Evolutionary conservation across 768 basidiomycete genomes (phyloP), one percentile per base, ranked within the genome.

Genomic region (Leccinum arenicola): DNA sequence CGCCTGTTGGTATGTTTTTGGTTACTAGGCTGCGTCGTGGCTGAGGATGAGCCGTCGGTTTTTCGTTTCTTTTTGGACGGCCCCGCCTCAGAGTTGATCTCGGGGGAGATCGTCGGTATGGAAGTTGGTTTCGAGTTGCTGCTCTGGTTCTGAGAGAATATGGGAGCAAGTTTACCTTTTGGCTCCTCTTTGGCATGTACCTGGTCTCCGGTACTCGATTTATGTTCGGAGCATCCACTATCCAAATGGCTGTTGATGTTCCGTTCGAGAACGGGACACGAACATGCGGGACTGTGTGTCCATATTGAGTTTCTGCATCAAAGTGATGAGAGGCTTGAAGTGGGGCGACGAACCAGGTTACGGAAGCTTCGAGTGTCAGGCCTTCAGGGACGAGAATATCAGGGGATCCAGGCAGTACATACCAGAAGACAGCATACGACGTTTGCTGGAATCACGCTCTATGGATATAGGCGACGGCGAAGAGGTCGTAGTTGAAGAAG

Each of bases 171-270:
- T 54, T 72, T 73, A 38, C 54, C 66, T 59, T 60, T 61, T 23
- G 59, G 33, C 54, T 67, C 61, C 25, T 62, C 60, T 36, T 62
- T 61, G 56, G 36, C 43, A 19, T 45, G 61, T 4, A 52, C 58
- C 11, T 54, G 63, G 33, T 2, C 4, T 49, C 9, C 51, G 4
- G 43, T 33, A 19, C 15, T 55, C 48, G 36, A 49, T 48, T 57
- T 64, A 56, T 66, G 58, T 47, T 71, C 61, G n/a, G 62, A 61
- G 54, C 84, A 84, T 45, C 69, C 69, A 40, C 73, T 78, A 63
- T 86, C 84, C 17, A 86, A 69, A 55, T 86, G 84, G 35, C 61
- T 61, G 66, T 85, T 85, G 57, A 86, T 84, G 57, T 68, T 58
- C 47, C 61, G 62, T 49, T 77, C 74, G 23, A 70, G 61, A 21